Evolutionary conservation across 2,329 filamentous ascomycete genomes (phyloP).

Genomic region (Aureobasidium uvarum): DNA sequence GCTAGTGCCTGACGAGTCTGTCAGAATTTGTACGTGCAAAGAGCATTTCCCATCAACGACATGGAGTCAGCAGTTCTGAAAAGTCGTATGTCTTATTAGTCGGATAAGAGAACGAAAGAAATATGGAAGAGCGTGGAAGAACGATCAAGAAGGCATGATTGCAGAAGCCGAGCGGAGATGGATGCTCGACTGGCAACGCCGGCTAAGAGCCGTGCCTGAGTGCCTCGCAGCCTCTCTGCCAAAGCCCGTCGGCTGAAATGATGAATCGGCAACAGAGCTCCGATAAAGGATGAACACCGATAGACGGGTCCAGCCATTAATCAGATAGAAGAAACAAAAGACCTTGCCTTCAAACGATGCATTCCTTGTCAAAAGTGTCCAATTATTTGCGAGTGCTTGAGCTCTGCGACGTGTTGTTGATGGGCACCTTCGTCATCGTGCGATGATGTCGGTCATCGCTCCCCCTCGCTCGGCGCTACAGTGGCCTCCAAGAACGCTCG

Average conservation of each 20-base stretch:
- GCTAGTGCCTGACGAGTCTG: not conserved
- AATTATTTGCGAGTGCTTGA: not conserved
- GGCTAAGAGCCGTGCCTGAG: slow-evolving; percentile 1
- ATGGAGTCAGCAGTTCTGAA: slow-evolving; percentile 4
- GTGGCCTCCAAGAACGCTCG: slow-evolving; percentile 5
- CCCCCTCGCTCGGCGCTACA: slow-evolving; percentile 12
- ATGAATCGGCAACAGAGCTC: slow-evolving; percentile 1
- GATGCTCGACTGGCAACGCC: not conserved
- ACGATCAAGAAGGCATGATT: not conserved
- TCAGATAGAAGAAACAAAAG: slow-evolving; percentile 3
- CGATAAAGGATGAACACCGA: slow-evolving; percentile 8
- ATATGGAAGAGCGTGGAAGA: not conserved
- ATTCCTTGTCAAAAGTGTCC: not conserved
- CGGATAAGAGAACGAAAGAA: slow-evolving; percentile 1
- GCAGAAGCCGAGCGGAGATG: slow-evolving; percentile 19
- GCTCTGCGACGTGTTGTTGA: not conserved
- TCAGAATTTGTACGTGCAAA: slow-evolving; percentile 4
- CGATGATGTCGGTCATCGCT: slow-evolving; percentile 25
- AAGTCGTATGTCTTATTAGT: not conserved
- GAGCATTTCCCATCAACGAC: not conserved
- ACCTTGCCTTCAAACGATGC: not conserved
- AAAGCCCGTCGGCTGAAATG: slow-evolving; percentile 13
- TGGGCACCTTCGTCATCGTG: slow-evolving; percentile 6
- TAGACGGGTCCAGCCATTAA: not conserved
- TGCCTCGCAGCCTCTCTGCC: slow-evolving; percentile 20